Evolutionary conservation across 345 rosid species (phyloP).

Genomic region (Balakata baccata): DNA sequence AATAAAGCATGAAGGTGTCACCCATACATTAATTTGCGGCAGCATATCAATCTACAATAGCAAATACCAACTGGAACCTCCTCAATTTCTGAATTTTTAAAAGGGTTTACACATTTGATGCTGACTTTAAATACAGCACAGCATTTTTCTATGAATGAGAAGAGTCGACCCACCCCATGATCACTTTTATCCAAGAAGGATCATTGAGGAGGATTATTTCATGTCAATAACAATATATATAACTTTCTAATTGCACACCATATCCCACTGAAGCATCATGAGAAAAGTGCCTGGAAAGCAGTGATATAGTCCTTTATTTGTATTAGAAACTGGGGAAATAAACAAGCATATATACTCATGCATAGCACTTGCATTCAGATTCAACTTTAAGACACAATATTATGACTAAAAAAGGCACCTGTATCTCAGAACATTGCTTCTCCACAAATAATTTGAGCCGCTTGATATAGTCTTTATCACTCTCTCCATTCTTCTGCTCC

Average conservation of each 20-base stretch:
- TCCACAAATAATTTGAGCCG: slow-evolving; percentile 77
- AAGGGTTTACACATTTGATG: neutral
- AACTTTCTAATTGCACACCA: neutral
- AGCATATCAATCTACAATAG: neutral
- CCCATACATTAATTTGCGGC: neutral
- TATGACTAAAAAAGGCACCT: slow-evolving; percentile 39
- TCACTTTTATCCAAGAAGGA: neutral
- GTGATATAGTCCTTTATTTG: neutral
- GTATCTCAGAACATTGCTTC: slow-evolving; percentile 85
- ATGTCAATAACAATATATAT: neutral
- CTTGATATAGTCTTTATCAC: slow-evolving; percentile 59
- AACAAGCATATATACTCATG: neutral
- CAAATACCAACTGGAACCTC: neutral
- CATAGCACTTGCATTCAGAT: slow-evolving; percentile 1
- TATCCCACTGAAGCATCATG: neutral
- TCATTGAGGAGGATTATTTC: neutral
- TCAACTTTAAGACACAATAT: neutral
- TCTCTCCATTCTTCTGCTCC: slow-evolving; percentile 77
- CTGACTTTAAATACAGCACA: neutral
- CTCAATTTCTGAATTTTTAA: neutral
- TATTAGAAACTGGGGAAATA: neutral
- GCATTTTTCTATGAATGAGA: neutral
- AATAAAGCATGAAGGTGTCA: neutral
- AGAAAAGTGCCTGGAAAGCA: neutral
- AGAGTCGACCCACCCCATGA: neutral